Base-by-base conservation (phyloP, 139 green algal genomes). In the Axilococcus clingmanii region DNA sequence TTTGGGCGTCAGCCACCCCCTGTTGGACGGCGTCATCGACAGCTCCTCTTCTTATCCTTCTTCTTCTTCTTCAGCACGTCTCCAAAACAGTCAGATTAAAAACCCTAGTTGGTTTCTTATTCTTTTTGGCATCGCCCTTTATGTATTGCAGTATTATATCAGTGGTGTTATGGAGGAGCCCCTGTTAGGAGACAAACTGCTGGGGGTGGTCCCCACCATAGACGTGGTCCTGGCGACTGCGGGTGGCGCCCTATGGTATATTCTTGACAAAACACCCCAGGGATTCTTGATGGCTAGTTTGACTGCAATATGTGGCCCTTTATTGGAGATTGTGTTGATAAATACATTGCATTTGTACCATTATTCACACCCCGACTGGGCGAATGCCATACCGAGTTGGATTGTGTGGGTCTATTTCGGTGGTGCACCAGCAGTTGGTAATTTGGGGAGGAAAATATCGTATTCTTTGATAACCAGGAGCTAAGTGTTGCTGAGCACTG, bases 341-440 rank as follows among this genome's bases (percentile, higher is more conserved):
- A 63, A 65, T 35, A 20, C 25, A 17, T 7, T 52, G 4, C n/a
- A n/a, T n/a, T 51, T 81, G 3, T 80, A 81, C 48, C 8, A 52
- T 19, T 81, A 79, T 31, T 55, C 19, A 4, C 65, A 77, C 42
- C 61, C 73, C 7, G 29, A 42, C 12, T 7, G 55, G 23, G n/a
- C 57, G 4, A 58, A 58, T 16, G 66, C 53, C 11, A 50, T 78
- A 27, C 73, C 73, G 3, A 60, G 25, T 0, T 81, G 73, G 73
- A 81, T 81, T 25, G 45, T 55, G 7, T 81, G 60, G 61, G 65
- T 75, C 5, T 80, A 79, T 32, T 69, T 69, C 15, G 48, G 27
- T 20, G 72, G 72, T 8, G 57, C 30, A 4, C 63, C 65, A 0
- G 72, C 72, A 6, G 69, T 76, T 2, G 72, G 72, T 25, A 70